Conservation (phyloP, 768 basidiomycete species). For the Suillus placidus region DNA sequence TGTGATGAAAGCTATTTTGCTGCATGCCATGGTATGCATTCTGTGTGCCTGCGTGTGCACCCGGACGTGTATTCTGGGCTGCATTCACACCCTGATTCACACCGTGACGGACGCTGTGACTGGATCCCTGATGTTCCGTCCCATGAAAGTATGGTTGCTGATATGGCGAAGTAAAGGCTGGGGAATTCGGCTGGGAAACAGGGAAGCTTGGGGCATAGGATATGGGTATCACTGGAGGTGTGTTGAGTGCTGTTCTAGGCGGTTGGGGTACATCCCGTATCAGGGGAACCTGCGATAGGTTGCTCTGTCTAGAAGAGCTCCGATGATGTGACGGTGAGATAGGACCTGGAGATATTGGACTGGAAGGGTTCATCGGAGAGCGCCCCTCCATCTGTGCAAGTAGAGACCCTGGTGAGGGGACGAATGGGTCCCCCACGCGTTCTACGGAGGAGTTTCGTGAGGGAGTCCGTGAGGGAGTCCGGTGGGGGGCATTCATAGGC, state of each 20-base stretch:
- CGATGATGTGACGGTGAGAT: conserved; percentile 21
- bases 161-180: conserved; percentile 4
- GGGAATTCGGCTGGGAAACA: conserved; percentile 8
- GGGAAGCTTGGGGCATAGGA: conserved; percentile 8
- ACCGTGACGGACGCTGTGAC: conserved; percentile 17
- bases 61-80: conserved; percentile 18
- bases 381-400: conserved; percentile 14
- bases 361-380: conserved; percentile 16
- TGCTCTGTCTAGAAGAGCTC: conserved; percentile 25
- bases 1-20: conserved; percentile 6
- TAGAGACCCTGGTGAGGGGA: conserved; percentile 14
- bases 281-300: conserved; percentile 19
- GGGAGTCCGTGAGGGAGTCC: conserved; percentile 21
- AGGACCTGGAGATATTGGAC: conserved; percentile 22
- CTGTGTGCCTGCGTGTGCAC: conserved; percentile 7
- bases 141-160: conserved; percentile 11
- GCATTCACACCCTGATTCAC: conserved; percentile 17
- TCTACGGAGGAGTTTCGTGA: conserved; percentile 30
- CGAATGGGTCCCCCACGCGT: conserved; percentile 17
- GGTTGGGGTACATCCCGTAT: conserved; percentile 24
- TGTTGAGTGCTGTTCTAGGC: conserved; percentile 20
- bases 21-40: conserved; percentile 10
- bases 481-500: conserved; percentile 15
- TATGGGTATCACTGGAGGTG: conserved; percentile 14
- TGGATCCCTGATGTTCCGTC: conserved; percentile 25